phyloP scores from a whole-genome alignment of 140 eudicot genomes.

The Eryngium alpinum region DNA sequence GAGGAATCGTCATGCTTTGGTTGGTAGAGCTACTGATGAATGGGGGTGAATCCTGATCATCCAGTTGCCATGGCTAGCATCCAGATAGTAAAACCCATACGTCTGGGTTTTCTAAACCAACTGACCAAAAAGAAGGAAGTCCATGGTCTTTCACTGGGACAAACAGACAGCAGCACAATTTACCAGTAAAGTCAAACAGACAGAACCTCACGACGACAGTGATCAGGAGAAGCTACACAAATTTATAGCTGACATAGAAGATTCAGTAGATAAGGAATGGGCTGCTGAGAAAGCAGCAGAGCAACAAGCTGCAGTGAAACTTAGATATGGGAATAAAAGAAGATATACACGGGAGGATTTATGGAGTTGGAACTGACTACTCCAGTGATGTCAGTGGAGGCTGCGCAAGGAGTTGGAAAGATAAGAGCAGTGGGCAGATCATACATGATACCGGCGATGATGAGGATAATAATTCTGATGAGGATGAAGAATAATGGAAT shows the following conservation, averaged over 20 bases:
- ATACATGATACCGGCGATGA: conserved; percentile 28
- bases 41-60: conserved; percentile 87
- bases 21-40: conserved; percentile 87
- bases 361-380: conserved; percentile 30
- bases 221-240: conserved; percentile 97
- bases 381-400: conserved; percentile 25
- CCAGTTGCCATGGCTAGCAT: conserved; percentile 97
- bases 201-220: conserved; percentile 66
- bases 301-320: conserved; percentile 53
- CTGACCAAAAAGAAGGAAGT: conserved; percentile 83
- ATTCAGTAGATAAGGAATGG: conserved; percentile 95
- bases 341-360: conserved; percentile 52
- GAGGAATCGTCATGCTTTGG: conserved; percentile 93
- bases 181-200: conserved; percentile 19
- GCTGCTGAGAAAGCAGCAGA: conserved; percentile 87
- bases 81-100: conserved; percentile 94
- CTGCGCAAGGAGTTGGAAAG: conserved; percentile 19
- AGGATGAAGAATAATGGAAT: conserved; percentile 23
- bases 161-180: conserved; percentile 19
- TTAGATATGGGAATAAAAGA: conserved; percentile 67
- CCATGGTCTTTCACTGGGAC: conserved; percentile 73
- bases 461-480: conserved; percentile 23
- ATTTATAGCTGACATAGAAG: conserved; percentile 98
- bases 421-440: conserved; percentile 23
- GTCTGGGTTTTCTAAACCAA: conserved; percentile 82